phyloP scores from a whole-genome alignment of 768 basidiomycete genomes.

The Trametes villosa region DNA sequence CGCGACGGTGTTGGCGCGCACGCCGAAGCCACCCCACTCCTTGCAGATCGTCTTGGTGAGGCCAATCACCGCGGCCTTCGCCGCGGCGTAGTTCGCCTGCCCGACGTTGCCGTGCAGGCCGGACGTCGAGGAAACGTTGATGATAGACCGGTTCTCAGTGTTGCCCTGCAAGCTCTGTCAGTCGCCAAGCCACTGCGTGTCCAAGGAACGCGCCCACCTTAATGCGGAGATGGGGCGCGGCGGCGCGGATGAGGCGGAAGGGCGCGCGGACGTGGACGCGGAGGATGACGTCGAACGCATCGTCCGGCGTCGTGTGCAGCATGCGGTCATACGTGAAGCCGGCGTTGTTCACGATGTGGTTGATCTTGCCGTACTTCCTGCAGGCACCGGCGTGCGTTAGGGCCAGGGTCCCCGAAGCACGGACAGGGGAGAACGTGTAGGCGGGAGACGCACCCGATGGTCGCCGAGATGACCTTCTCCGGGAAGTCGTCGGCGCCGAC shows the following conservation, averaged over 20 bases:
- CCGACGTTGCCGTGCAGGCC: constrained; percentile 89
- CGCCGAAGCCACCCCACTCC: constrained; percentile 85
- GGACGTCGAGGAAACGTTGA: constrained; percentile 82
- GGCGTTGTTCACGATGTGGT: constrained; percentile 87
- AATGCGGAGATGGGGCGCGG: constrained; percentile 83
- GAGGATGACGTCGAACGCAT: constrained; percentile 79
- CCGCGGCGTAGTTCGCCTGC: constrained; percentile 81
- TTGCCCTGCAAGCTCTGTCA: constrained; percentile 42
- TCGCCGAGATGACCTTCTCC: constrained; percentile 73
- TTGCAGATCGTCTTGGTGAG: constrained; percentile 87
- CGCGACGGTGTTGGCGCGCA: constrained; percentile 82
- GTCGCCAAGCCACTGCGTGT: background rate
- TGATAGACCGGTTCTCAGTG: constrained; percentile 71
- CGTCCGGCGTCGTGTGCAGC: constrained; percentile 86
- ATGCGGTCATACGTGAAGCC: constrained; percentile 87
- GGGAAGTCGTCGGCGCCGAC: constrained; percentile 86
- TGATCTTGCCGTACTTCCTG: constrained; percentile 82
- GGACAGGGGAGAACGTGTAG: background rate
- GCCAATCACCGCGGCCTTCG: constrained; percentile 77
- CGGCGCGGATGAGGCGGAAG: constrained; percentile 82
- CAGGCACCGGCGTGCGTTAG: background rate
- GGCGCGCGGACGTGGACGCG: constrained; percentile 87
- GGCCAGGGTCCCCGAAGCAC: background rate
- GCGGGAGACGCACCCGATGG: constrained; percentile 60
- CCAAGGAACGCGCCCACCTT: constrained; percentile 52